Percentiles rank a stretch among this genome's conserved stretches.
Evolutionary conservation across 2,329 filamentous ascomycete species (phyloP).

Genomic region (Aspergillus clavatus): DNA sequence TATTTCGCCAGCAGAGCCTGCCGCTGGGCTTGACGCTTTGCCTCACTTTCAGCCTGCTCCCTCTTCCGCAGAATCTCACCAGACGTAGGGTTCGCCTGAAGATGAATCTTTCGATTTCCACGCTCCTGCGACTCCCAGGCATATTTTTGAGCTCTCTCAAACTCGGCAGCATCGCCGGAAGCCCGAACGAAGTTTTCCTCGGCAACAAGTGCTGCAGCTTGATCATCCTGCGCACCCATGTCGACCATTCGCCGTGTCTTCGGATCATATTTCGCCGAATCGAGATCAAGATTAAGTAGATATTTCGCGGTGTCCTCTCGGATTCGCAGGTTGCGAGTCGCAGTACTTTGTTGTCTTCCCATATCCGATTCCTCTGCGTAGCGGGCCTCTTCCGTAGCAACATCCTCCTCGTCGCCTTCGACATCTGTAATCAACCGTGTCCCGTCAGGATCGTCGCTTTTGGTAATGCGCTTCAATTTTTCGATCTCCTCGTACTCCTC

Average conservation of each 20-base stretch:
- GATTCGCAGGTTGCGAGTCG: constrained; percentile 83
- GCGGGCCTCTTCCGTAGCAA: constrained; percentile 46
- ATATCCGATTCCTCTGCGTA: constrained; percentile 97
- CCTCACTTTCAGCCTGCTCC: constrained; percentile 67
- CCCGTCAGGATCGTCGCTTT: constrained; percentile 45
- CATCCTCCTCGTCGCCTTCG: constrained; percentile 52
- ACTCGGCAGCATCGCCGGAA: constrained; percentile 87
- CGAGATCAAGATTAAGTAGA: constrained; percentile 85
- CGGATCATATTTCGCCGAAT: constrained; percentile 95
- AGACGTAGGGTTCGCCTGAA: constrained; percentile 94
- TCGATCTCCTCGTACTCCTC: constrained; percentile 86
- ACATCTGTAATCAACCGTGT: constrained; percentile 46
- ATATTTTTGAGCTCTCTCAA: constrained; percentile 81
- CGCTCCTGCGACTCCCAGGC: constrained; percentile 94
- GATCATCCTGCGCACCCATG: constrained; percentile 72
- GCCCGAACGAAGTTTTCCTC: constrained; percentile 89
- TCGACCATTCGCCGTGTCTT: constrained; percentile 92
- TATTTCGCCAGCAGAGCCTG: constrained; percentile 77
- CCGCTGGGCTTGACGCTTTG: constrained; percentile 62
- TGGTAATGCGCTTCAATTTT: constrained; percentile 58
- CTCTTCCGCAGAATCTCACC: constrained; percentile 80
- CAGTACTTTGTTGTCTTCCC: constrained; percentile 86
- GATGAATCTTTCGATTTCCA: constrained; percentile 72
- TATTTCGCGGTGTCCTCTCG: constrained; percentile 98
- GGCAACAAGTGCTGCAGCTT: constrained; percentile 75